Evolutionary conservation across 495 filamentous ascomycete genomes (phyloP).

Genomic region (Podospora anserina): DNA sequence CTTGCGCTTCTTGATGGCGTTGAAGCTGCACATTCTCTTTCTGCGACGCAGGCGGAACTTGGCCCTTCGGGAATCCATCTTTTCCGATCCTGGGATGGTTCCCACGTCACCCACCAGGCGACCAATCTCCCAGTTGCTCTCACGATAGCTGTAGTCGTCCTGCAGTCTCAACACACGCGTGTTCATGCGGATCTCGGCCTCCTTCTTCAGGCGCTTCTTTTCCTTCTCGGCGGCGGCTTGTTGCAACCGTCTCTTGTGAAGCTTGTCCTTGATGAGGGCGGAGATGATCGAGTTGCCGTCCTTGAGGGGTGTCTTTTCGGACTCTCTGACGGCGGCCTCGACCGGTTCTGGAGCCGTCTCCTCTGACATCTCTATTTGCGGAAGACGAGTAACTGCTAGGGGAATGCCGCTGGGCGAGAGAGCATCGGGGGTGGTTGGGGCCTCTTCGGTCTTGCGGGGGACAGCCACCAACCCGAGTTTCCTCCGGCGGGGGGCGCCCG

Average conservation of each 20-base stretch:
- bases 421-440: conserved; percentile 20
- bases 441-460: conserved; percentile 28
- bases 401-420: conserved; percentile 45
- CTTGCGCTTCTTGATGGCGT: conserved; percentile 25
- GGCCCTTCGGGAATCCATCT: conserved; percentile 27
- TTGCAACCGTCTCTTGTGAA: conserved; percentile 31
- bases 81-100: conserved; percentile 29
- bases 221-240: conserved; percentile 35
- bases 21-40: conserved; percentile 21
- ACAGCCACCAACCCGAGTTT: conserved; percentile 65
- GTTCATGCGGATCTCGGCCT: conserved; percentile 28
- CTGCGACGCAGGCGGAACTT: conserved; percentile 31
- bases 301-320: conserved; percentile 6
- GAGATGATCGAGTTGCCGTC: conserved; percentile 28
- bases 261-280: conserved; percentile 39
- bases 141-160: conserved; percentile 74
- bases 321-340: background rate
- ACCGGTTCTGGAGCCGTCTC: background rate
- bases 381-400: conserved; percentile 37
- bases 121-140: conserved; percentile 84
- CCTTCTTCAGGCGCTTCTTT: conserved; percentile 21
- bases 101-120: conserved; percentile 37
- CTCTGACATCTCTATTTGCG: conserved; percentile 20
- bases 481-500: conserved; percentile 62
- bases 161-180: conserved; percentile 51